Evolutionary conservation across 805 yeast species (phyloP).

Genomic region (Grigorovia humatica): DNA sequence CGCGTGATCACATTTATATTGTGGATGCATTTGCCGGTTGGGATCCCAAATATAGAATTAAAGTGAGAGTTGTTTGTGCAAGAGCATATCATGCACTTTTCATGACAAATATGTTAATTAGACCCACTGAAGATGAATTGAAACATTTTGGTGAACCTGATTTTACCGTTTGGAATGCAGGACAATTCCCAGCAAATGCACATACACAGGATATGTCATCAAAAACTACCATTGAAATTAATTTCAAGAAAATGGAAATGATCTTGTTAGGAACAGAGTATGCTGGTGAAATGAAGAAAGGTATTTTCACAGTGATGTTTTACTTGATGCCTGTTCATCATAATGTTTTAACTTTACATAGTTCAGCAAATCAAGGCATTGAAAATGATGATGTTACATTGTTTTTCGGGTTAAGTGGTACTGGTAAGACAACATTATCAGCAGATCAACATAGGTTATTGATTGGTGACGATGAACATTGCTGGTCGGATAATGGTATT

Average conservation of each 20-base stretch:
- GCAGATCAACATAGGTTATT: slow-evolving; percentile 91
- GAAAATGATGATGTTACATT: slow-evolving; percentile 78
- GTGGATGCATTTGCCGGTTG: slow-evolving; percentile 98
- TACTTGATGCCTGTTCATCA: slow-evolving; percentile 94
- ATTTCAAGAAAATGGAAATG: slow-evolving; percentile 98
- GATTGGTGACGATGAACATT: slow-evolving; percentile 98
- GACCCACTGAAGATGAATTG: slow-evolving; percentile 87
- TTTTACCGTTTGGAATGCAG: slow-evolving; percentile 96
- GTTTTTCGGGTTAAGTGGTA: slow-evolving; percentile 94
- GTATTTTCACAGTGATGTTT: slow-evolving; percentile 98
- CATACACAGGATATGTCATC: slow-evolving; percentile 97
- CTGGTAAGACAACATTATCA: slow-evolving; percentile 94
- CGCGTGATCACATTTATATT: slow-evolving; percentile 86
- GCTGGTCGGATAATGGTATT: slow-evolving; percentile 98
- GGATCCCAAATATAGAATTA: slow-evolving; percentile 96
- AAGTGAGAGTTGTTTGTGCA: slow-evolving; percentile 92
- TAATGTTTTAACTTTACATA: slow-evolving; percentile 85
- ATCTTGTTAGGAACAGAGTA: slow-evolving; percentile 96
- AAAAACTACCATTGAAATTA: slow-evolving; percentile 87
- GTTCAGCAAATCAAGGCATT: slow-evolving; percentile 87
- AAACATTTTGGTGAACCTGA: slow-evolving; percentile 92
- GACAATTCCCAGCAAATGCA: slow-evolving; percentile 96
- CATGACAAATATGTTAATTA: slow-evolving; percentile 96
- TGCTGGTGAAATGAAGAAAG: slow-evolving; percentile 99
- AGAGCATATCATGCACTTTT: slow-evolving; percentile 97